Percentiles rank a stretch among this genome's conserved stretches.
Conservation (phyloP, 495 filamentous ascomycete genomes). For the Cudoniella acicularis region DNA sequence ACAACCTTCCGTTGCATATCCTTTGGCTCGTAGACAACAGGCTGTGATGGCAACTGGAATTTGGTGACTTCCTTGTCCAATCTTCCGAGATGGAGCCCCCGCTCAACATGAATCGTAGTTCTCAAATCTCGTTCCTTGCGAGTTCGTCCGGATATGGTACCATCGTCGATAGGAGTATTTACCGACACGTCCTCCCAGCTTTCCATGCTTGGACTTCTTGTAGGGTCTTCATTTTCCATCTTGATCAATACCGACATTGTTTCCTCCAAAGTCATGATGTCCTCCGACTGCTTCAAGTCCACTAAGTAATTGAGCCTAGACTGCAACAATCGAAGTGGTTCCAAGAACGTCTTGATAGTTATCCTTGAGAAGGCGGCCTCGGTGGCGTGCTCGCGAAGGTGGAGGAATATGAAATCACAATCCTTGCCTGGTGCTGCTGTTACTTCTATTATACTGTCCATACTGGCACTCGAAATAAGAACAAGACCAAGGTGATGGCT, state of each 20-base stretch:
- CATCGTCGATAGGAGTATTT: constrained; percentile 59
- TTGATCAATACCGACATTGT: constrained; percentile 61
- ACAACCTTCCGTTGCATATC: constrained; percentile 67
- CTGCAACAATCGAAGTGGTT: constrained; percentile 78
- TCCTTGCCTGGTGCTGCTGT: constrained; percentile 86
- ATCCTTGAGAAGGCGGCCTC: constrained; percentile 65
- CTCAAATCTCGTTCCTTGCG: constrained; percentile 52
- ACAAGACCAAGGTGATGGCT: constrained; percentile 92
- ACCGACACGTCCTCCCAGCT: constrained; percentile 89
- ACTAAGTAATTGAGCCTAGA: constrained; percentile 79
- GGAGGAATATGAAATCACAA: constrained; percentile 89
- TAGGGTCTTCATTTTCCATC: constrained; percentile 43
- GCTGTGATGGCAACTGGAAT: constrained; percentile 78
- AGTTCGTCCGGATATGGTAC: constrained; percentile 39
- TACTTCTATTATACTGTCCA: constrained; percentile 79
- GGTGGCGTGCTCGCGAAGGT: constrained; percentile 58
- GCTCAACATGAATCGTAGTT: constrained; percentile 59
- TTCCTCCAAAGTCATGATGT: constrained; percentile 58
- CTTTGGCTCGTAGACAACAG: constrained; percentile 78
- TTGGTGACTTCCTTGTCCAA: constrained; percentile 58
- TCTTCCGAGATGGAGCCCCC: constrained; percentile 50
- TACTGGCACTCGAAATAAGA: constrained; percentile 66
- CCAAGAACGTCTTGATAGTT: constrained; percentile 88
- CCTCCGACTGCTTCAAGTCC: constrained; percentile 64
- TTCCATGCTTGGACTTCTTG: constrained; percentile 69